Base-by-base conservation (phyloP, 2,329 filamentous ascomycete species). In the Furcasterigmium furcatum region DNA sequence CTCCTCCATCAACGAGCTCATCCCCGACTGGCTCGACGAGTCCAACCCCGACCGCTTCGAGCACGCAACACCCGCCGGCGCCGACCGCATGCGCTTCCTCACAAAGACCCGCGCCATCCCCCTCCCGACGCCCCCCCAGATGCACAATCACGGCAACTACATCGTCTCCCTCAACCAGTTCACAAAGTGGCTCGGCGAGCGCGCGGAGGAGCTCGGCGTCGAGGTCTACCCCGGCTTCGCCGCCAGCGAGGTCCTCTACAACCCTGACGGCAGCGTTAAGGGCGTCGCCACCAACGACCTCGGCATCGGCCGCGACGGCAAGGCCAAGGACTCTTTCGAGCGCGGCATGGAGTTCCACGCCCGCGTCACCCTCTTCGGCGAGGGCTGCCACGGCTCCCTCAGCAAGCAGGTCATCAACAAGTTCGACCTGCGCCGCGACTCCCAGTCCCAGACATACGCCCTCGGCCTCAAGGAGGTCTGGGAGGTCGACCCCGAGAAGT, bases 291-390 rank as follows among this genome's bases (percentile, higher is more conserved):
- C 94, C 39, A 97, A 97, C 60, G 94, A 99, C 60, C 73, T 96
- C 19, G 94, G 94, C 32, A 80, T 99, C 48, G 84, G 79, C 9
- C 80, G 91, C 45, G 80, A 87, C 57, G 92, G 92, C 32, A 87
- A 86, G 64, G 82, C 91, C 29, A 96, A 95, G 72, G 87, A 94
- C 46, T 85, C 78, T 7, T 99, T 96, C 60, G 91, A 97, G 74
- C 81, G 94, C 50, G 94, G 94, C 49, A 99, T 99, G 94, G 94
- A 96, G 70, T 99, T 99, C 64, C 91, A 96, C 61, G 92, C 94
- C 7, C 79, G 87, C 47, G 85, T 94, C 41, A 99, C 94, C 30
- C 76, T 99, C 45, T 91, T 99, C 48, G 94, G 80, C 12, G 94
- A 99, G 71, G 94, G 94, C 12, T 97, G 92, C 62, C 94, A 99